Percentiles rank a stretch among this genome's conserved stretches.
These are phyloP conservation scores for Raffaelea ambrosiae DNA, from an alignment of 2,329 filamentous ascomycete genomes.

Conservation along the genomic window DNA sequence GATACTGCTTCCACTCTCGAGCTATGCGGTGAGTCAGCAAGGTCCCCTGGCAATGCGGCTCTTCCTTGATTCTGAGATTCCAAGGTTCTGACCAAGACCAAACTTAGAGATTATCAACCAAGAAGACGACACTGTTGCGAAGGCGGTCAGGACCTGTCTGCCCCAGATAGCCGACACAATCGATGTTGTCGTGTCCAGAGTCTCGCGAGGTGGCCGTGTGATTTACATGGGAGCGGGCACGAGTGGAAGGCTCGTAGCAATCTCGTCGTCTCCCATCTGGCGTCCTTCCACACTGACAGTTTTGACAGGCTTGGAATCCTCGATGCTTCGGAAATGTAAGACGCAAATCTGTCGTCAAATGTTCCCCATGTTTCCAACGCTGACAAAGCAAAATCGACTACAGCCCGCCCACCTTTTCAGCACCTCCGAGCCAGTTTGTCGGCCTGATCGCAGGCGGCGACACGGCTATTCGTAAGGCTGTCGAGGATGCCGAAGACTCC, in stretches of 20 bases:
- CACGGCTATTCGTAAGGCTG: constrained; percentile 27
- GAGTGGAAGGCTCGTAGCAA: constrained; percentile 27
- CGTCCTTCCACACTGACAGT: neutral
- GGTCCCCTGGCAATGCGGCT: no score
- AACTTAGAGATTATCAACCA: constrained; percentile 19
- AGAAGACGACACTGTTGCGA: constrained; percentile 24
- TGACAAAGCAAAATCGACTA: no score
- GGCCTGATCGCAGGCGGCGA: constrained; percentile 33
- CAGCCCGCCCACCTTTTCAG: constrained; percentile 28
- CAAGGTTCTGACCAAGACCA: neutral
- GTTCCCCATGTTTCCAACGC: no score
- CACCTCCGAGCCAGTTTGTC: constrained; percentile 27
- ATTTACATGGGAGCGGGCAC: constrained; percentile 33
- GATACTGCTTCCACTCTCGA: neutral
- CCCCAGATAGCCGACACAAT: constrained; percentile 24
- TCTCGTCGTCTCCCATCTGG: no score
- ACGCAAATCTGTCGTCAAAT: neutral
- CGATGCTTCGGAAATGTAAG: constrained; percentile 30
- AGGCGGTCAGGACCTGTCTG: constrained; percentile 21
- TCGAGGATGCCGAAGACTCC: constrained; percentile 32
- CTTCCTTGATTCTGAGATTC: neutral
- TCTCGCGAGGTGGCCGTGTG: constrained; percentile 24
- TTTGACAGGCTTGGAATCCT: constrained; percentile 11
- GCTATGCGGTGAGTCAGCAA: neutral
- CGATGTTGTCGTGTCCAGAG: constrained; percentile 21